Evolutionary conservation across 305 asterid species (phyloP).

Genomic region (Stenogyne calaminthoides): DNA sequence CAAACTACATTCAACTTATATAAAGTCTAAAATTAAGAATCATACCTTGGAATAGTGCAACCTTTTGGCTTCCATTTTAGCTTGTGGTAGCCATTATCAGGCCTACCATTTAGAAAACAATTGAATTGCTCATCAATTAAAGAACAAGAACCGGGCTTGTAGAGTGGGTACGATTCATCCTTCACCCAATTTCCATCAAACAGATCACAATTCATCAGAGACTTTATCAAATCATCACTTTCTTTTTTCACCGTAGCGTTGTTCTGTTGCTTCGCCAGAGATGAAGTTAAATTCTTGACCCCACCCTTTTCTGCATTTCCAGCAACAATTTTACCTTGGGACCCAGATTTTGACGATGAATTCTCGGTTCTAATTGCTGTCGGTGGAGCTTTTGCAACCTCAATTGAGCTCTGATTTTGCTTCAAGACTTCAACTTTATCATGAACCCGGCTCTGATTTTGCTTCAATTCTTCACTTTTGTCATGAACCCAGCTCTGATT

Average conservation of each 20-base stretch:
- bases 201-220: constrained; percentile 65
- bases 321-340: constrained; percentile 19
- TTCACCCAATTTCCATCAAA: constrained; percentile 85
- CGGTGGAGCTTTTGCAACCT: constrained; percentile 20
- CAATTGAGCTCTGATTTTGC: constrained; percentile 45
- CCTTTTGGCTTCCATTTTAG: constrained; percentile 86
- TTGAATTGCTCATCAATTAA: constrained; percentile 85
- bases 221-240: constrained; percentile 48
- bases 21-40: not conserved
- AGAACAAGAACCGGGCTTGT: constrained; percentile 90
- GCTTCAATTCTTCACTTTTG: too few relatives aligned
- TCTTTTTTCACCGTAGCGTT: constrained; percentile 33
- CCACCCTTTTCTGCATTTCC: constrained; percentile 34
- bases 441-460: too few relatives aligned
- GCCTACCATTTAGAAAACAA: constrained; percentile 79
- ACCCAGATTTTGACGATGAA: constrained; percentile 32
- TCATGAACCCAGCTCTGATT: constrained; percentile 36
- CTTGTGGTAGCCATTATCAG: constrained; percentile 59
- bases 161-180: constrained; percentile 77
- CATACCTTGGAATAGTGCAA: constrained; percentile 82
- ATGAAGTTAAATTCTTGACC: constrained; percentile 48
- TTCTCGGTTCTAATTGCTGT: constrained; percentile 26
- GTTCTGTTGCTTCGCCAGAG: constrained; percentile 40
- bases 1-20: not conserved
- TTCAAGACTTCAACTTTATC: constrained; percentile 46